Conservation (phyloP, 371 early-diverging fungal species). For the Blakeslea trispora region DNA sequence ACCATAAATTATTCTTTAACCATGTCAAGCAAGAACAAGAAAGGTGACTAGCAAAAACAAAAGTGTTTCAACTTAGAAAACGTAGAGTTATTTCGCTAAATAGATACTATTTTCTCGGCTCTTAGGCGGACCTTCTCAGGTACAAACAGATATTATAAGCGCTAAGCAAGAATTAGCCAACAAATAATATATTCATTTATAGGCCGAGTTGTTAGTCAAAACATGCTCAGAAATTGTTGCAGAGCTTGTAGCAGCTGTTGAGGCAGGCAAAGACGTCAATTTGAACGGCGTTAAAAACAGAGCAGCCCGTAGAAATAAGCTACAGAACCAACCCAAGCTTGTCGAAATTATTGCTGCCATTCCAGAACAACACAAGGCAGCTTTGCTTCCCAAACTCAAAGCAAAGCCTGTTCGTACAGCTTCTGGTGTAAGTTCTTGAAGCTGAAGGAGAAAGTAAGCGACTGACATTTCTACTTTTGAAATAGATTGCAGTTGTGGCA, state of each 20-base stretch:
- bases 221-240: slow-evolving; percentile 89
- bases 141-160: no score
- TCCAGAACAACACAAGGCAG: slow-evolving; percentile 90
- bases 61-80: no score
- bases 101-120: neutral
- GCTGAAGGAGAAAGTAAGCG: neutral
- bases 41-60: slow-evolving; percentile 23
- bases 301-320: slow-evolving; percentile 76
- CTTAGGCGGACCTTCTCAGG: slow-evolving; percentile 37
- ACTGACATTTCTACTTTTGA: neutral
- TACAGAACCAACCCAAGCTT: slow-evolving; percentile 90
- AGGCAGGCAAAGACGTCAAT: slow-evolving; percentile 78
- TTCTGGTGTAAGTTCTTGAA: slow-evolving; percentile 75
- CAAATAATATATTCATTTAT: no score
- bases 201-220: slow-evolving; percentile 82
- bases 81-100: no score
- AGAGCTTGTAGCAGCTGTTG: slow-evolving; percentile 78
- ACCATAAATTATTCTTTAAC: neutral
- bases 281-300: slow-evolving; percentile 84
- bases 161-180: no score
- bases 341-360: slow-evolving; percentile 99
- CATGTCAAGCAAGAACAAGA: slow-evolving; percentile 37
- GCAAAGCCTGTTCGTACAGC: slow-evolving; percentile 99
- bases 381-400: slow-evolving; percentile 85
- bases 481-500: slow-evolving; percentile 98